Conservation (phyloP, 495 filamentous ascomycete species). For the Talaromyces stipitatus region DNA sequence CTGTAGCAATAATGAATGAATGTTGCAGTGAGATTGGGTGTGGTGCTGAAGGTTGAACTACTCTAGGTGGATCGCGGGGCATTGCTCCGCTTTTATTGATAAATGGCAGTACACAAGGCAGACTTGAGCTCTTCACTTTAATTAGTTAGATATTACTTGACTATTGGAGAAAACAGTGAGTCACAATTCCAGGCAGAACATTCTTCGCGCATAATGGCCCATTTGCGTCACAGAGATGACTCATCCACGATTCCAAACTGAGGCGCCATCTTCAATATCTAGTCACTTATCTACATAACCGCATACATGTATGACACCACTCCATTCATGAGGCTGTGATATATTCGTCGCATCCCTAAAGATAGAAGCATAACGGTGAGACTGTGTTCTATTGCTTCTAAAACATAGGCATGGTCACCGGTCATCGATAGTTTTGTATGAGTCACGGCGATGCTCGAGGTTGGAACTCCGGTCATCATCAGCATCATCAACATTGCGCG, state of each 20-base stretch:
- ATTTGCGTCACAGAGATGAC: background rate
- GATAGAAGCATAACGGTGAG: background rate
- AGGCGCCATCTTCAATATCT: background rate
- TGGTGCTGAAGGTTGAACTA: background rate
- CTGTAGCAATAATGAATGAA: background rate
- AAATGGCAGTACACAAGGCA: background rate
- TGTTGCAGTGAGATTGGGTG: background rate
- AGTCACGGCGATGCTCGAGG: background rate
- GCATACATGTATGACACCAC: background rate
- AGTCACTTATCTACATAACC: background rate
- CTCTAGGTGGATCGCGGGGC: background rate
- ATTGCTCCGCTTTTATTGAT: slow-evolving; percentile 8
- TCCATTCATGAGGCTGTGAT: background rate
- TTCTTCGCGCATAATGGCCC: background rate
- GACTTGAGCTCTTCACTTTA: background rate
- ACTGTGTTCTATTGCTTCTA: background rate
- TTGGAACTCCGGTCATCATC: background rate
- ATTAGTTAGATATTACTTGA: background rate
- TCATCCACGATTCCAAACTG: background rate
- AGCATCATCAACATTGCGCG: background rate
- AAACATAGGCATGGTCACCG: background rate
- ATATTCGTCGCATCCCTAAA: background rate
- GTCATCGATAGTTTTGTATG: background rate
- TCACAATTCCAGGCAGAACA: background rate
- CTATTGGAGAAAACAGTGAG: background rate